These are phyloP conservation scores for Dalbergia oliveri DNA, from an alignment of 306 rosid species.

Conservation along the genomic window DNA sequence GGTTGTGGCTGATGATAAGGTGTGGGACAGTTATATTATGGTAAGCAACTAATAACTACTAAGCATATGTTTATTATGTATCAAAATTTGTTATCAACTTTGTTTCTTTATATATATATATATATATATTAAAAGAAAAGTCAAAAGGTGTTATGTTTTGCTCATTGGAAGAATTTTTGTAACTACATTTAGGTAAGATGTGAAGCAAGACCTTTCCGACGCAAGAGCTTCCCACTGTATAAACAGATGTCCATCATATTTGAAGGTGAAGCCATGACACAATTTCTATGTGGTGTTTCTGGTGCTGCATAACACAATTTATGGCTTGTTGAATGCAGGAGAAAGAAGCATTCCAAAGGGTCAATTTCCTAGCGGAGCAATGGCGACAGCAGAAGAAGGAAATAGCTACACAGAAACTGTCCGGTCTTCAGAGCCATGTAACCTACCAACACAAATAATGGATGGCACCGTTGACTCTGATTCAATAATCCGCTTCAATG, in stretches of 20 bases:
- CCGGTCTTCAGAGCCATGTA: constrained; percentile 53
- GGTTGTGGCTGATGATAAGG: constrained; percentile 62
- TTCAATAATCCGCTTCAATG: constrained; percentile 42
- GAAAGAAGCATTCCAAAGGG: constrained; percentile 44
- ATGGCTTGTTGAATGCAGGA: constrained; percentile 40
- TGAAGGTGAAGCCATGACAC: constrained; percentile 43
- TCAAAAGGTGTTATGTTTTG: constrained; percentile 22
- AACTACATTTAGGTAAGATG: constrained; percentile 44
- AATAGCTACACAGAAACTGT: constrained; percentile 56
- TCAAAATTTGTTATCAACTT: neutral
- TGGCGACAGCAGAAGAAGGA: constrained; percentile 49
- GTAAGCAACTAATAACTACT: constrained; percentile 27
- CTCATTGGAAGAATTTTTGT: constrained; percentile 18
- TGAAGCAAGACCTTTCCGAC: constrained; percentile 56
- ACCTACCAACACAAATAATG: constrained; percentile 51
- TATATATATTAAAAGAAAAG: neutral
- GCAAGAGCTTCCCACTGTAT: constrained; percentile 56
- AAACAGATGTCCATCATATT: constrained; percentile 54
- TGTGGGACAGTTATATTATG: constrained; percentile 53
- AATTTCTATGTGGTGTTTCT: neutral
- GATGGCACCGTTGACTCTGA: constrained; percentile 54
- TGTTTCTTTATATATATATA: neutral
- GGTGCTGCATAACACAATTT: neutral
- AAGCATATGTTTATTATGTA: constrained; percentile 2
- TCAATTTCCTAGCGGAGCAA: constrained; percentile 46